Evolutionary conservation across 495 filamentous ascomycete genomes (phyloP).

Genomic region (Neurospora sublineolata): DNA sequence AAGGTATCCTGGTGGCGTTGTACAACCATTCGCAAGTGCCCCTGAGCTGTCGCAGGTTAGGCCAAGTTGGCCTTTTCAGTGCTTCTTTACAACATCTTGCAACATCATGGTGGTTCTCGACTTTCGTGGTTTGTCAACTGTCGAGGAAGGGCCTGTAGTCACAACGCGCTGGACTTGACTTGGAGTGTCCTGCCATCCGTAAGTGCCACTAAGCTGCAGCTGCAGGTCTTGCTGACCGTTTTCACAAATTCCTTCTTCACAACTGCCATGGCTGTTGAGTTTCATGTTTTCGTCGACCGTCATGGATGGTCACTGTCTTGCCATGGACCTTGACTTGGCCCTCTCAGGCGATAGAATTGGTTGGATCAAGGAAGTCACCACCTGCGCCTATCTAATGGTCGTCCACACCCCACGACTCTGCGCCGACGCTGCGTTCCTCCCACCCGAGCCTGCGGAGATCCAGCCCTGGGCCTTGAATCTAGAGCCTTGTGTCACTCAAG

Average conservation of each 20-base stretch:
- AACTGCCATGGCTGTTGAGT: background rate
- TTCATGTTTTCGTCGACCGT: background rate
- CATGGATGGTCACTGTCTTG: background rate
- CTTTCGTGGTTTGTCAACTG: background rate
- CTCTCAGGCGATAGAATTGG: slow-evolving; percentile 66
- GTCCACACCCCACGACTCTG: slow-evolving; percentile 89
- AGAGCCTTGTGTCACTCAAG: background rate
- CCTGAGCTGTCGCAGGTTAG: background rate
- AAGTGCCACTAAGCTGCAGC: background rate
- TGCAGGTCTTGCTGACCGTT: background rate
- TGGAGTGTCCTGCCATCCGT: background rate
- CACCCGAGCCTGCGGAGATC: slow-evolving; percentile 36
- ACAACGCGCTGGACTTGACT: background rate
- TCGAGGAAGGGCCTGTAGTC: background rate
- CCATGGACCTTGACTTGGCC: slow-evolving; percentile 23
- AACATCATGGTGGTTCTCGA: background rate
- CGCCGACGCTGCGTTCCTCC: slow-evolving; percentile 82
- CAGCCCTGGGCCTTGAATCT: background rate
- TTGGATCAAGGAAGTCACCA: slow-evolving; percentile 90
- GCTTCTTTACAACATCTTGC: background rate
- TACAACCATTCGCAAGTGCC: background rate
- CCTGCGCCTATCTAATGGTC: slow-evolving; percentile 90
- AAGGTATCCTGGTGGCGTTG: background rate
- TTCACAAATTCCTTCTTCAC: background rate
- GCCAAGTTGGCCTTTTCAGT: background rate